Evolutionary conservation across 805 yeast genomes (phyloP).

Genomic region (Saccharomycopsis sp.): DNA sequence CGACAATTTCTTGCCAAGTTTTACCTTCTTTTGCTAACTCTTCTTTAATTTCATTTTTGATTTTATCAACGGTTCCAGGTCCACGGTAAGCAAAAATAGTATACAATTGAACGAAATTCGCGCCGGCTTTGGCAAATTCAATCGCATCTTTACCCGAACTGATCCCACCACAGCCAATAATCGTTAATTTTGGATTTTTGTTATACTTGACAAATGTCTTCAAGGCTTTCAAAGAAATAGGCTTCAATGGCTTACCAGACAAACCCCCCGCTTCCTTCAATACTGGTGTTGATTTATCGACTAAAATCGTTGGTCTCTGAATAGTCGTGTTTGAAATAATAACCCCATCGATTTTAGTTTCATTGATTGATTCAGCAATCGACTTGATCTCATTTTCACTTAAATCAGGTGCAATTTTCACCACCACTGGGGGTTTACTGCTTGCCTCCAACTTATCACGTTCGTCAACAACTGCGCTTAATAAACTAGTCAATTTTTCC

Average conservation of each 20-base stretch:
- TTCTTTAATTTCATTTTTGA: slow-evolving; percentile 50
- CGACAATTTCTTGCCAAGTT: slow-evolving; percentile 78
- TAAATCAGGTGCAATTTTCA: slow-evolving; percentile 91
- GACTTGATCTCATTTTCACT: slow-evolving; percentile 72
- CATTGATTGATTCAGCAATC: slow-evolving; percentile 73
- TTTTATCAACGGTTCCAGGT: slow-evolving; percentile 67
- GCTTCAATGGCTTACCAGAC: slow-evolving; percentile 88
- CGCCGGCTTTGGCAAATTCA: slow-evolving; percentile 91
- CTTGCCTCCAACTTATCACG: slow-evolving; percentile 49
- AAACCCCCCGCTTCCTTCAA: slow-evolving; percentile 73
- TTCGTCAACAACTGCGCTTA: slow-evolving; percentile 61
- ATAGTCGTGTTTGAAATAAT: slow-evolving; percentile 90
- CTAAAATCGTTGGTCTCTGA: slow-evolving; percentile 62
- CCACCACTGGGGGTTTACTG: slow-evolving; percentile 72
- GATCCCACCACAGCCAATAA: slow-evolving; percentile 95
- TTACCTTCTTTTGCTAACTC: slow-evolving; percentile 67
- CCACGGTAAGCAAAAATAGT: slow-evolving; percentile 91
- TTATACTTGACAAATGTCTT: slow-evolving; percentile 66
- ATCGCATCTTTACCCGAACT: slow-evolving; percentile 80
- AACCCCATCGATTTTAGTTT: slow-evolving; percentile 80
- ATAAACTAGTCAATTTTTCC: slow-evolving; percentile 57
- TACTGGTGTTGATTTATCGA: slow-evolving; percentile 39
- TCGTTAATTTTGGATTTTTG: slow-evolving; percentile 56
- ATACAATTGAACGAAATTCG: slow-evolving; percentile 78
- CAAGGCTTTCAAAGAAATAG: slow-evolving; percentile 65